A percentile compares a stretch with the other conserved stretches of the same genome.
Evolutionary conservation across 225 moss, liverwort and hornwort genomes (phyloP).

Genomic region (Lunularia cruciata): DNA sequence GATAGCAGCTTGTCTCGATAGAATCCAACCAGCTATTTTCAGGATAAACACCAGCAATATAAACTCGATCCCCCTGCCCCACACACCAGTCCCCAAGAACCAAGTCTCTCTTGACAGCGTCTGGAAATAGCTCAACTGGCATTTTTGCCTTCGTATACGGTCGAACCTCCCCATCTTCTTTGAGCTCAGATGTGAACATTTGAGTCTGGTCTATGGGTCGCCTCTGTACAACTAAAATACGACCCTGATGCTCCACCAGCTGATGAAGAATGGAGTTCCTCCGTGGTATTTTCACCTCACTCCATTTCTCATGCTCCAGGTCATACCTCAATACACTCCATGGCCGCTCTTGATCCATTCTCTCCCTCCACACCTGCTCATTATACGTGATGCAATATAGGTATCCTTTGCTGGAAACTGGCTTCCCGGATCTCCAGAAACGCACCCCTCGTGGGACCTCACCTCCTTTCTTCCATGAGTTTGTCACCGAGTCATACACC

Average conservation of each 20-base stretch:
- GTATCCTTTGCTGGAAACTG: slow-evolving; percentile 40
- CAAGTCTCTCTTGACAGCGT: slow-evolving; percentile 15
- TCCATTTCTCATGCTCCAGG: slow-evolving; percentile 30
- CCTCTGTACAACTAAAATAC: slow-evolving; percentile 42
- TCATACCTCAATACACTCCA: slow-evolving; percentile 45
- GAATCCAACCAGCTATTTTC: slow-evolving; percentile 23
- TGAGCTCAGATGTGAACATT: slow-evolving; percentile 39
- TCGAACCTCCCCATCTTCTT: slow-evolving; percentile 34
- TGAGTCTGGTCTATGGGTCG: slow-evolving; percentile 27
- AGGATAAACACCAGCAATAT: slow-evolving; percentile 33
- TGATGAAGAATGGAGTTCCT: slow-evolving; percentile 37
- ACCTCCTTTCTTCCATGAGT: slow-evolving; percentile 31
- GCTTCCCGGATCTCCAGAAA: slow-evolving; percentile 47
- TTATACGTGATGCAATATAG: slow-evolving; percentile 46
- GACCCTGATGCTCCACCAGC: slow-evolving; percentile 44
- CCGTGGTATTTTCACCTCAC: slow-evolving; percentile 35
- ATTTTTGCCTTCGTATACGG: slow-evolving; percentile 30
- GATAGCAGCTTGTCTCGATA: slow-evolving; percentile 19
- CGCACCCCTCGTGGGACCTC: slow-evolving; percentile 39
- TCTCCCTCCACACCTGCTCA: slow-evolving; percentile 28
- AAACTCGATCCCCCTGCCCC: slow-evolving; percentile 47
- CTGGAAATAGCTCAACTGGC: slow-evolving; percentile 21
- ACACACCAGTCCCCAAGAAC: slow-evolving; percentile 45
- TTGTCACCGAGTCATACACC: slow-evolving; percentile 37
- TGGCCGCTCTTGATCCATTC: slow-evolving; percentile 27